Evolutionary conservation across 2,329 filamentous ascomycete species (phyloP).

Genomic region (Colletotrichum lini): DNA sequence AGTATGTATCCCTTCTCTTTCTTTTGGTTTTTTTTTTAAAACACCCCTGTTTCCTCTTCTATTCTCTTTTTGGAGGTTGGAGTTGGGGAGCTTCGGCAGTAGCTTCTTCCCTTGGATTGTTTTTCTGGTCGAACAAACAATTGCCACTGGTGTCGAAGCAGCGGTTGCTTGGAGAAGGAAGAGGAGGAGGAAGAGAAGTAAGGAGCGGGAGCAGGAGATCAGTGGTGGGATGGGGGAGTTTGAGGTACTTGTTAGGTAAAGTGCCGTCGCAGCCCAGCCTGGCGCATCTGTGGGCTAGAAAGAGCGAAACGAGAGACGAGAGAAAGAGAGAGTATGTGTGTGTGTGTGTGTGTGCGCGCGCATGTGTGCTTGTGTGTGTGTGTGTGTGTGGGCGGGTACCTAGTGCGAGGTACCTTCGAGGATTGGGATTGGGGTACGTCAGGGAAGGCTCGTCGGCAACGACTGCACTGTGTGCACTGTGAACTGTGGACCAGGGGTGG

Average conservation of each 20-base stretch:
- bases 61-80: background rate
- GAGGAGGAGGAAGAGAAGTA: conserved; percentile 16
- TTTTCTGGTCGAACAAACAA: conserved; percentile 40
- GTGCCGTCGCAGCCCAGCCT: conserved; percentile 36
- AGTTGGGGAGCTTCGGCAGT: background rate
- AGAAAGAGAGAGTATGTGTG: background rate
- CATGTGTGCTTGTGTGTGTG: conserved; percentile 15
- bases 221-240: conserved; percentile 38
- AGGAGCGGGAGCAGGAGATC: conserved; percentile 27
- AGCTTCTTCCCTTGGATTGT: conserved; percentile 11
- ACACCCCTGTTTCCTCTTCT: background rate
- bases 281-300: conserved; percentile 35
- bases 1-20: background rate
- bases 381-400: conserved; percentile 36
- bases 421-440: conserved; percentile 21
- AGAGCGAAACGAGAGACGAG: conserved; percentile 22
- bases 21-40: background rate
- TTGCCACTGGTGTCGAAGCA: conserved; percentile 41
- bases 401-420: conserved; percentile 26
- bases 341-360: conserved; percentile 21
- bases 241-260: conserved; percentile 43
- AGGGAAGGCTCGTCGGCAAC: background rate
- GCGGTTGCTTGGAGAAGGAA: conserved; percentile 34
- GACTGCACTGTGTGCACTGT: conserved; percentile 12
- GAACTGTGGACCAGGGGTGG: background rate